phyloP scores from a whole-genome alignment of 192 early-diverging fungal species.

The Chytriomyces hyalinus region DNA sequence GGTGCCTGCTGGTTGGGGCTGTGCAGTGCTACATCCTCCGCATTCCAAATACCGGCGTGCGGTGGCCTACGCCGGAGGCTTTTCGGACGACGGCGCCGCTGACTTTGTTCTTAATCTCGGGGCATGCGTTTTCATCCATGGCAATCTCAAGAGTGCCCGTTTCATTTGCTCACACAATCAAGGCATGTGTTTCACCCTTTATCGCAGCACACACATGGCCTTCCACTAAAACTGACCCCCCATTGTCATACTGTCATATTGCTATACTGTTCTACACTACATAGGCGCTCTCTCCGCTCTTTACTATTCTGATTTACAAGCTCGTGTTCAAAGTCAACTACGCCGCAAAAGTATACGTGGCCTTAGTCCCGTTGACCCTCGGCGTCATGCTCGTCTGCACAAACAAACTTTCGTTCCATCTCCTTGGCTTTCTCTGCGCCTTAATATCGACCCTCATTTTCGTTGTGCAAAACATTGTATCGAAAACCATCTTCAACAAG shows the following conservation, averaged over 20 bases:
- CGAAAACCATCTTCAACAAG: conserved; percentile 75
- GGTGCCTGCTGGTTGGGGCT: conserved; percentile 33
- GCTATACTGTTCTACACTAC: not conserved
- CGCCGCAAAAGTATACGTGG: conserved; percentile 72
- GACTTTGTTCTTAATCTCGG: conserved; percentile 79
- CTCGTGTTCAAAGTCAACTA: conserved; percentile 72
- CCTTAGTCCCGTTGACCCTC: conserved; percentile 77
- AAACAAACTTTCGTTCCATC: conserved; percentile 69
- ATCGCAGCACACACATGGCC: not conserved
- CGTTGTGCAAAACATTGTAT: conserved; percentile 87
- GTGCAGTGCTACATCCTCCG: conserved; percentile 24
- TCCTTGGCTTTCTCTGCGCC: conserved; percentile 77
- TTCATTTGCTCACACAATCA: conserved; percentile 87
- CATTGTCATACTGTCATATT: not conserved
- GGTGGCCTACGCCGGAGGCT: conserved; percentile 57
- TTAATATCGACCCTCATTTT: conserved; percentile 79
- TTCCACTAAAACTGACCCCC: too few species aligned
- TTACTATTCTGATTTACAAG: conserved; percentile 81
- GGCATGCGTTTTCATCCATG: conserved; percentile 79
- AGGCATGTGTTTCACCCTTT: conserved; percentile 57
- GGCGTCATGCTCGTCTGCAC: conserved; percentile 91
- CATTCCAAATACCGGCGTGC: conserved; percentile 58
- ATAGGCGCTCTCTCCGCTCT: conserved; percentile 81
- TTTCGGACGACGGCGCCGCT: conserved; percentile 70
- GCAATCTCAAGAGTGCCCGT: conserved; percentile 81